Evolutionary conservation across 352 stramenopile species (phyloP), one percentile per base, ranked within the genome.

Genomic region (Phytophthora cajani): DNA sequence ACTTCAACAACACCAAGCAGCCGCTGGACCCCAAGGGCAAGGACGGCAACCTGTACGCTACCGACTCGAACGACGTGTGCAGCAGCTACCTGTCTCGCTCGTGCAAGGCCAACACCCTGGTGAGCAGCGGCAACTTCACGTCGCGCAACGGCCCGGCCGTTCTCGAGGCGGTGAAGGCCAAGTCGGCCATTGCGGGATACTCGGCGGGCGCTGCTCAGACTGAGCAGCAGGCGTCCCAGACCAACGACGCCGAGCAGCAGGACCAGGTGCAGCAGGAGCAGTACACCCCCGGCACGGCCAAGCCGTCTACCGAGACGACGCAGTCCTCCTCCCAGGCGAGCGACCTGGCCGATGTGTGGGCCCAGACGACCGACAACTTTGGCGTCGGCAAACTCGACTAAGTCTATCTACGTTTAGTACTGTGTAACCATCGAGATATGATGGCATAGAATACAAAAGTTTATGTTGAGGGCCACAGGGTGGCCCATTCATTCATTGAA

Each of bases 1-100:
- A 76, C 75, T 79, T 82, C 54, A 69, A 74, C 44, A 77, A 67
- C 44, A 62, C 64, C 14, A 65, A 68, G 25, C 65, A 77, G 23
- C 66, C 60, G n/a, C 44, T 71, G 21, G 42, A 74, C 55, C 38
- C 38, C 12, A 62, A 65, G 42, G 56, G 49, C 10, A 36, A 3
- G 19, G 42, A 60, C 4, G 64, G 69, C 5, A 58, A 42, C 12
- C 10, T 76, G 30, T 76, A 69, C 25, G 40, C 21, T 23, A 40
- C 62, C 25, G 50, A 46, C 46, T 25, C 9, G 19, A 46, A 27
- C 17, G 62, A 69, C 27, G 19, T 30, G 30, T 79, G 75, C 58
- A 57, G 44, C 40, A 53, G 36, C 1, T 36, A 46, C 23, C 42
- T 82, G 33, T 63, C 69, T 14, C 75, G 72, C 46, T 14, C 21